phyloP scores from a whole-genome alignment of 441 rosid species.

The Corymbia citriodora region DNA sequence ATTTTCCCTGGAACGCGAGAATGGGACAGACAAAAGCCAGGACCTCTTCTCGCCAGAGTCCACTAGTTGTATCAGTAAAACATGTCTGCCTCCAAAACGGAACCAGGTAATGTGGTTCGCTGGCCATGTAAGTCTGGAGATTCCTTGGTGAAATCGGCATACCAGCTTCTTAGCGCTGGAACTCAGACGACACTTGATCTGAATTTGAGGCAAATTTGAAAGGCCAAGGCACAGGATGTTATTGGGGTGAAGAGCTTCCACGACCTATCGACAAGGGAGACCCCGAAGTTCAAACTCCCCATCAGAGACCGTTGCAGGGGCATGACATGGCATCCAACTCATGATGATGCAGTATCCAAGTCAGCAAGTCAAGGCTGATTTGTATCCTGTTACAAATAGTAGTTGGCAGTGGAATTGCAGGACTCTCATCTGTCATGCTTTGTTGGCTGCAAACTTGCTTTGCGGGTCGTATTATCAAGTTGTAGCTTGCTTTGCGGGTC shows the following conservation, averaged over 20 bases:
- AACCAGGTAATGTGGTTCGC: background rate
- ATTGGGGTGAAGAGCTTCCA: background rate
- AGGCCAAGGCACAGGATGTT: background rate
- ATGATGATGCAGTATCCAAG: background rate
- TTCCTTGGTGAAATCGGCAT: background rate
- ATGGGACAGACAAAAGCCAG: background rate
- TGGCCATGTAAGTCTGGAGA: background rate
- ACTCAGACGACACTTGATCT: background rate
- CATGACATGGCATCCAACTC: background rate
- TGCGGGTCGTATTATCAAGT: background rate
- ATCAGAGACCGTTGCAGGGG: background rate
- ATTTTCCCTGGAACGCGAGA: background rate
- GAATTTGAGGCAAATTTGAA: background rate
- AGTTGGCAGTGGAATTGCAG: too few relatives aligned
- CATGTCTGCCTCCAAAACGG: background rate
- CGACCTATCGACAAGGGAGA: background rate
- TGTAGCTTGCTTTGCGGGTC: too few relatives aligned
- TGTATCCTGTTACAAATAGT: background rate
- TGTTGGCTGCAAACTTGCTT: background rate
- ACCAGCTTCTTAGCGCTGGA: background rate
- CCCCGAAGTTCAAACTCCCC: background rate
- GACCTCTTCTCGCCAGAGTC: background rate
- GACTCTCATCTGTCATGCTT: background rate
- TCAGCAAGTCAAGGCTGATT: background rate
- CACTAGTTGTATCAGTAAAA: background rate